These are phyloP conservation scores for Gryganskiella cystojenkinii DNA, from an alignment of 192 early-diverging fungal species.

Conservation along the genomic window DNA sequence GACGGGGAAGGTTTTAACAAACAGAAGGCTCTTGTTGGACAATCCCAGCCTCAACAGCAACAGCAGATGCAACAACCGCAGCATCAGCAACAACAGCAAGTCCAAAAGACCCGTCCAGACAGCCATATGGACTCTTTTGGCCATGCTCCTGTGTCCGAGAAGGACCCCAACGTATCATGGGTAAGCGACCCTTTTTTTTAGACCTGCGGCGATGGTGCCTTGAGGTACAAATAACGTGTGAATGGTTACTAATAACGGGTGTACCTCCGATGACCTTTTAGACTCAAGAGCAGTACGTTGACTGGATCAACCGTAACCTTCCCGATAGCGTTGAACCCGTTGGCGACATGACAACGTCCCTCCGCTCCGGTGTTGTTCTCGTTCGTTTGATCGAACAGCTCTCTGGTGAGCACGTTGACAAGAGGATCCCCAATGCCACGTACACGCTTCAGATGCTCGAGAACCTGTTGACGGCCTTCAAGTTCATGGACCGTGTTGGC, in stretches of 20 bases:
- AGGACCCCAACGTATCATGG: no score
- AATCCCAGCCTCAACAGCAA: neutral
- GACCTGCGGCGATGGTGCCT: no score
- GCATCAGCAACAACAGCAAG: slow-evolving; percentile 5
- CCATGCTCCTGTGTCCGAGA: neutral
- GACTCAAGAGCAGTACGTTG: slow-evolving; percentile 56
- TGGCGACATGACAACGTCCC: slow-evolving; percentile 55
- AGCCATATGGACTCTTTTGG: slow-evolving; percentile 37
- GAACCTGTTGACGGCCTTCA: slow-evolving; percentile 63
- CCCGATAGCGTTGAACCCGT: slow-evolving; percentile 43
- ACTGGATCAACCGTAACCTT: slow-evolving; percentile 61
- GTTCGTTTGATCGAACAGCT: slow-evolving; percentile 59
- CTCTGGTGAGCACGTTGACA: slow-evolving; percentile 58
- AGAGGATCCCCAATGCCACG: slow-evolving; percentile 57
- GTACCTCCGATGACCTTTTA: neutral
- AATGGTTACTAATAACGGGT: slow-evolving; percentile 3
- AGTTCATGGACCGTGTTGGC: slow-evolving; percentile 67
- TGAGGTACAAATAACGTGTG: neutral
- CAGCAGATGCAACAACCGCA: slow-evolving; percentile 6
- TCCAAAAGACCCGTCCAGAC: slow-evolving; percentile 31
- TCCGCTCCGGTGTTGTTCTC: slow-evolving; percentile 60
- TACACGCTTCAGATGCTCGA: slow-evolving; percentile 64
- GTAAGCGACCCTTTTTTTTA: no score
- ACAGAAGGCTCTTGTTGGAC: neutral
- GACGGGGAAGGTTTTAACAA: slow-evolving; percentile 42